phyloP scores from a whole-genome alignment of 1,284 basidiomycete genomes.

The Malassezia pachydermatis region DNA sequence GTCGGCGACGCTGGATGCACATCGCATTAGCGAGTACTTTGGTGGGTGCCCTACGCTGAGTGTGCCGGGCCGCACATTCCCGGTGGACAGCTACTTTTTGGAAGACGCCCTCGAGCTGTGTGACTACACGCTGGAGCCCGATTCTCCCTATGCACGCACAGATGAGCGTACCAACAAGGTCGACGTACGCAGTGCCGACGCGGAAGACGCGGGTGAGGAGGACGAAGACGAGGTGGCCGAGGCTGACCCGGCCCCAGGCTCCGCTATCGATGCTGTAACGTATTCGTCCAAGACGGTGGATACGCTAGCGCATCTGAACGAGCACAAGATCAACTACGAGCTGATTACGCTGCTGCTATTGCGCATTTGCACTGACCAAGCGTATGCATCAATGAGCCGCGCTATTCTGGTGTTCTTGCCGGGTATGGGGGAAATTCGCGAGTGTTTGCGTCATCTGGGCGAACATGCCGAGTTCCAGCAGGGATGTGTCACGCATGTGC shows the following conservation, averaged over 20 bases:
- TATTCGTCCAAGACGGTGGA: constrained; percentile 64
- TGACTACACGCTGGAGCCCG: constrained; percentile 65
- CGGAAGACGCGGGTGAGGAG: constrained; percentile 59
- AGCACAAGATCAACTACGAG: constrained; percentile 60
- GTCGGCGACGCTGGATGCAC: constrained; percentile 89
- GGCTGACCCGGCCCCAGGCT: constrained; percentile 51
- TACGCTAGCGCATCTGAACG: constrained; percentile 78
- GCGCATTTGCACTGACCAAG: constrained; percentile 56
- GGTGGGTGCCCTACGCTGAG: constrained; percentile 66
- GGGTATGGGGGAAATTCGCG: constrained; percentile 71
- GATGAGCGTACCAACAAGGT: constrained; percentile 56
- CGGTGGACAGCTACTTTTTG: constrained; percentile 74
- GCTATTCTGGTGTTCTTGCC: constrained; percentile 91
- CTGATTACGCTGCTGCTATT: constrained; percentile 72
- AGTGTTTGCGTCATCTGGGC: constrained; percentile 68
- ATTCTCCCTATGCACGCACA: constrained; percentile 69
- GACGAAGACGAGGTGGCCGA: constrained; percentile 52
- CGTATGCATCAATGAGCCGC: constrained; percentile 58
- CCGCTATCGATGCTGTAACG: constrained; percentile 49
- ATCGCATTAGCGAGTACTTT: constrained; percentile 88
- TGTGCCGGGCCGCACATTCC: constrained; percentile 93
- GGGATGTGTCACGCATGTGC: constrained; percentile 57
- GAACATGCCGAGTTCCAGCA: constrained; percentile 65
- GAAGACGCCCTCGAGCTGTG: constrained; percentile 86
- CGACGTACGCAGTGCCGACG: constrained; percentile 48